A percentile compares a stretch with the other conserved stretches of the same genome.
These are phyloP conservation scores for Austroboletus novae-zelandiae DNA, from an alignment of 1,284 basidiomycete genomes.

Conservation along the genomic window DNA sequence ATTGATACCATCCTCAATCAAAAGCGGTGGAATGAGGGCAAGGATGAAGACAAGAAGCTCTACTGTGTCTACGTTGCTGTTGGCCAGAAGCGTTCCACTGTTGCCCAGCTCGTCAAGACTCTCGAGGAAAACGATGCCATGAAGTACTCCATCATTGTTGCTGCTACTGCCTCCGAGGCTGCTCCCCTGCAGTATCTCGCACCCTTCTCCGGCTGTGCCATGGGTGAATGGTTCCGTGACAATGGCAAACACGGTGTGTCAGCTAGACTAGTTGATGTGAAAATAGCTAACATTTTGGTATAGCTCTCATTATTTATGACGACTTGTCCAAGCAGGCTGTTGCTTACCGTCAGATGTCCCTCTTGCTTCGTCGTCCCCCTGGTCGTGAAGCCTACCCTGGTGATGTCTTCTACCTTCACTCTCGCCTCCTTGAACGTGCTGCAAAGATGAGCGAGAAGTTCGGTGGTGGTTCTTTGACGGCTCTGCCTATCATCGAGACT, in stretches of 20 bases:
- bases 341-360: slow-evolving; percentile 99
- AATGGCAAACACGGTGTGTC: slow-evolving; percentile 88
- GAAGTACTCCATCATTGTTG: slow-evolving; percentile 99
- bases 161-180: slow-evolving; percentile 98
- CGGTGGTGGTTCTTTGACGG: slow-evolving; percentile 97
- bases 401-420: slow-evolving; percentile 99
- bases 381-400: slow-evolving; percentile 99
- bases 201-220: slow-evolving; percentile 99
- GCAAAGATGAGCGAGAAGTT: slow-evolving; percentile 99
- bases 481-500: slow-evolving; percentile 99
- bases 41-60: slow-evolving; percentile 96
- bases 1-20: slow-evolving; percentile 99
- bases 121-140: slow-evolving; percentile 99
- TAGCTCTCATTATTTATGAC: slow-evolving; percentile 97
- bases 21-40: slow-evolving; percentile 98
- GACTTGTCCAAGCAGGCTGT: slow-evolving; percentile 99
- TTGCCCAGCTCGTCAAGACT: slow-evolving; percentile 98
- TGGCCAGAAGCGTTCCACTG: slow-evolving; percentile 99
- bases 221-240: slow-evolving; percentile 99
- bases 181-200: slow-evolving; percentile 99
- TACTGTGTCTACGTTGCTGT: slow-evolving; percentile 99
- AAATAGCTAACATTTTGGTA: slow-evolving; percentile 15
- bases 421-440: slow-evolving; percentile 98
- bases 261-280: not conserved
- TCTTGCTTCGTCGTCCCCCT: slow-evolving; percentile 98